Percentiles rank a stretch among this genome's conserved stretches.
Evolutionary conservation across 176 grass and related monocot species (phyloP).

Genomic region (Oryza meridionalis): DNA sequence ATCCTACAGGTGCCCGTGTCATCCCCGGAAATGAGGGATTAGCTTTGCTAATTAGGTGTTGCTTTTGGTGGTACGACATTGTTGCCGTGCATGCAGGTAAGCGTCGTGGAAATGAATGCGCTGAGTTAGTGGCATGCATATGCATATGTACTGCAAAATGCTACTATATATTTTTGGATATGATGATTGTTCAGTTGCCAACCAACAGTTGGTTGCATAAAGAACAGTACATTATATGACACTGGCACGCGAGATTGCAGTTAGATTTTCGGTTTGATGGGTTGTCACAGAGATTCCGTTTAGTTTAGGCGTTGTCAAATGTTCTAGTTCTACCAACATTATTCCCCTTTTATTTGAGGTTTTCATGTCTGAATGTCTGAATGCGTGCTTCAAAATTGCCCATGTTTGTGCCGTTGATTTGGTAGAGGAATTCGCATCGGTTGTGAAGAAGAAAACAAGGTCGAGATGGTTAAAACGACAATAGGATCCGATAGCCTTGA

Average conservation of each 20-base stretch:
- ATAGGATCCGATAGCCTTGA: background rate
- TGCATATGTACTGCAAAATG: slow-evolving; percentile 8
- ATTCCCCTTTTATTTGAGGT: background rate
- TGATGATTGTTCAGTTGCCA: slow-evolving; percentile 42
- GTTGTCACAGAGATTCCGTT: slow-evolving; percentile 28
- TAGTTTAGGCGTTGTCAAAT: background rate
- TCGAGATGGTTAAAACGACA: background rate
- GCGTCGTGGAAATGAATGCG: background rate
- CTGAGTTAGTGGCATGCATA: slow-evolving; percentile 38
- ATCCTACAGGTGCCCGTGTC: background rate
- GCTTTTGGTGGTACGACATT: slow-evolving; percentile 9
- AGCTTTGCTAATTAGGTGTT: background rate
- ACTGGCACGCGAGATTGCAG: slow-evolving; percentile 10
- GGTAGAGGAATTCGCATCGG: too few relatives aligned
- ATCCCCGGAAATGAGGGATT: slow-evolving; percentile 18
- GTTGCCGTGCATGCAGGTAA: background rate
- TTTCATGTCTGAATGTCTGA: background rate
- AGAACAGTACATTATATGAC: slow-evolving; percentile 15
- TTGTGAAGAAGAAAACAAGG: background rate
- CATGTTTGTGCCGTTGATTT: background rate
- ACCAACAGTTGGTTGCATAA: slow-evolving; percentile 12
- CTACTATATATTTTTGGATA: background rate
- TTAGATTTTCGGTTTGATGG: slow-evolving; percentile 3
- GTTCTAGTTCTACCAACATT: background rate
- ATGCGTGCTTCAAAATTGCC: background rate